Evolutionary conservation across 805 yeast genomes (phyloP), one percentile per base, ranked within the genome.

Genomic region (Sungouiella thailandica): DNA sequence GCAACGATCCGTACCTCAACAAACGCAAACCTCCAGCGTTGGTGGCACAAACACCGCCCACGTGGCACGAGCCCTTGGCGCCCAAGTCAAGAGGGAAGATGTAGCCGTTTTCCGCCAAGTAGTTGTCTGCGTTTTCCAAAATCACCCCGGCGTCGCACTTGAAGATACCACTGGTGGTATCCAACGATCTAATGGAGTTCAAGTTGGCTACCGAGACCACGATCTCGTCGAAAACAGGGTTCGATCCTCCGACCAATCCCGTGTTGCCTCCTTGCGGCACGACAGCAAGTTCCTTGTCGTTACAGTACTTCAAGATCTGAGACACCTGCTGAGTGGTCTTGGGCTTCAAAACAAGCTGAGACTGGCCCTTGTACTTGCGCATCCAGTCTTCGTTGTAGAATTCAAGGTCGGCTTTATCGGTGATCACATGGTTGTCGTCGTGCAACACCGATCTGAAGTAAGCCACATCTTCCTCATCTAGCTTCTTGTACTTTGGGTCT

Each of bases 251-350:
- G 26, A 89, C 97, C 29, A 89, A 71, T 17, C 96, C 96, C 1
- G 97, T 90, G 61, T 90, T 89, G 47, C 97, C 97, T 54, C 97
- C 96, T 62, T 90, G 97, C 11, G 97, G 97, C 7, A 87, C 95
- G 30, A 89, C 78, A 0, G 97, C 96, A 18, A 89, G 60, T 40
- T 72, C 75, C 31, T 78, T 60, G 19, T 80, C 84, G 52, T 83
- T 83, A 66, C 96, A 86, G 60, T 87, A 82, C 55, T 76, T 78
- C 53, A 90, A 53, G 41, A 90, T 85, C 47, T 76, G 53, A 2
- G 89, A 70, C 12, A 90, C 80, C 57, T 89, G 89, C 41, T 81
- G 78, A 2, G 86, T 76, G 10, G 83, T 73, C 49, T 79, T 82
- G 23, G 97, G 97, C 57, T 82, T 85, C 44, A 89, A 67, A 1